Evolutionary conservation across 768 basidiomycete genomes (phyloP), one percentile per base, ranked within the genome.

Genomic region (Panaeolus papilionaceus): DNA sequence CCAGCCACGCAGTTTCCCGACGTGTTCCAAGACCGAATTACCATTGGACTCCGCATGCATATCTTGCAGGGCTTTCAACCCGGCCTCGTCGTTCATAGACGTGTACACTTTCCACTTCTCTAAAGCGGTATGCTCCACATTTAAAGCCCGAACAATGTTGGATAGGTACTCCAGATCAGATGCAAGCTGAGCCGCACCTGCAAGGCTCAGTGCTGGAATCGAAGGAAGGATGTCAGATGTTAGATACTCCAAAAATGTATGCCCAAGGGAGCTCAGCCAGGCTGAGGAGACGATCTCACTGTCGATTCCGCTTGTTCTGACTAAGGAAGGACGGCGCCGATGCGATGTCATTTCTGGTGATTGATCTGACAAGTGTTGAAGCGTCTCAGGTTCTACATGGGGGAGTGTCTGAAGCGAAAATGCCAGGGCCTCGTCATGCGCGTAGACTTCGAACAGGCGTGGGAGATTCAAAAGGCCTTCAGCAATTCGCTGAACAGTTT

Each of bases 391-490:
- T 67, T 92, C 88, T 62, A 93, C 76, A 71, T 88, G 87, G 0
- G 92, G 94, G 10, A 98, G 80, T 5, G 92, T 94, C 61, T 91
- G 89, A 45, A 98, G 82, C 40, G 94, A 95, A 78, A 96, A 98
- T 2, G 90, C 88, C 9, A 98, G 85, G 10, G 94, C 93, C 68
- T 96, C 95, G 75, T 98, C 96, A 66, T 92, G 91, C 7, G 92
- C 94, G 74, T 98, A 97, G 18, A 96, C 92, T 77, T 99, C 96
- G 74, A 99, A 98, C 16, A 99, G 81, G 66, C 96, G 81, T 2
- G 97, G 95, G 2, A 99, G 87, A 79, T 97, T 98, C 38, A 98
- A 83, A 39, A 99, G 80, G n/a, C 96, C 95, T 74, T 99, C 98
- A 2, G 94, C 93, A 38, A 98, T 90, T 66, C 90, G 89, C 68